These are phyloP conservation scores for Clonostachys chloroleuca DNA, from an alignment of 2,329 filamentous ascomycete genomes.

Conservation along the genomic window DNA sequence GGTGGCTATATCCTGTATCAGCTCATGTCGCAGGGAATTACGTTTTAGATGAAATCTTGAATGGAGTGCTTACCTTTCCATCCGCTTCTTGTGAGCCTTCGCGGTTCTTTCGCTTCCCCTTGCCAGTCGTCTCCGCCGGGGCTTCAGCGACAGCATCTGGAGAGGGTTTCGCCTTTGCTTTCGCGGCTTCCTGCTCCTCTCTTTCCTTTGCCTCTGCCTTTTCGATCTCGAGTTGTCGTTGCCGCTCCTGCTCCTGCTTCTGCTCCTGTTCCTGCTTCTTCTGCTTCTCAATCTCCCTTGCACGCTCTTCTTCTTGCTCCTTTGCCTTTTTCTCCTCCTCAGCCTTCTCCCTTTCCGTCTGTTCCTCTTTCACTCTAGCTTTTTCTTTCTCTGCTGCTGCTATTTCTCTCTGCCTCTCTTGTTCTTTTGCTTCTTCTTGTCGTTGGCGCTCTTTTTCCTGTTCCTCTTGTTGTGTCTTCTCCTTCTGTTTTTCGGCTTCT, in stretches of 20 bases:
- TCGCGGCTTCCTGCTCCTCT: constrained; percentile 1
- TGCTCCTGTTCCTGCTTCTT: constrained; percentile 1
- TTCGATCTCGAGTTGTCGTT: constrained; percentile 11
- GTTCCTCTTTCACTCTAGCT: constrained; percentile 30
- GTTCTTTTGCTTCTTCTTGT: constrained; percentile 22
- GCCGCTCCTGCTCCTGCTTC: background rate
- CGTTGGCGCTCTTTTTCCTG: constrained; percentile 23
- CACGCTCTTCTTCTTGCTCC: constrained; percentile 18
- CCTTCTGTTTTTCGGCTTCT: constrained; percentile 17
- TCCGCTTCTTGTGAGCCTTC: constrained; percentile 52
- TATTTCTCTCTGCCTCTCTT: constrained; percentile 52
- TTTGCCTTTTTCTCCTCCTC: background rate
- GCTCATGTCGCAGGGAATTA: background rate
- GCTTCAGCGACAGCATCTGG: constrained; percentile 27
- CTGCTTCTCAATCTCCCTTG: constrained; percentile 32
- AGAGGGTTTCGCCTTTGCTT: constrained; percentile 28
- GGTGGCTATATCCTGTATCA: constrained; percentile 17
- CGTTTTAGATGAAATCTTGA: background rate
- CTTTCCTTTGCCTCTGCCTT: constrained; percentile 9
- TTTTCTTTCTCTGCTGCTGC: constrained; percentile 71
- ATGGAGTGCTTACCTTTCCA: constrained; percentile 33
- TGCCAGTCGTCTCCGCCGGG: constrained; percentile 30
- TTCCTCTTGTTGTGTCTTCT: constrained; percentile 14
- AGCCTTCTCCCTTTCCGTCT: constrained; percentile 1
- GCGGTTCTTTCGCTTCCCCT: constrained; percentile 51